Evolutionary conservation across 306 rosid species (phyloP), one percentile per base, ranked within the genome.

Genomic region (Acacia acuminata): DNA sequence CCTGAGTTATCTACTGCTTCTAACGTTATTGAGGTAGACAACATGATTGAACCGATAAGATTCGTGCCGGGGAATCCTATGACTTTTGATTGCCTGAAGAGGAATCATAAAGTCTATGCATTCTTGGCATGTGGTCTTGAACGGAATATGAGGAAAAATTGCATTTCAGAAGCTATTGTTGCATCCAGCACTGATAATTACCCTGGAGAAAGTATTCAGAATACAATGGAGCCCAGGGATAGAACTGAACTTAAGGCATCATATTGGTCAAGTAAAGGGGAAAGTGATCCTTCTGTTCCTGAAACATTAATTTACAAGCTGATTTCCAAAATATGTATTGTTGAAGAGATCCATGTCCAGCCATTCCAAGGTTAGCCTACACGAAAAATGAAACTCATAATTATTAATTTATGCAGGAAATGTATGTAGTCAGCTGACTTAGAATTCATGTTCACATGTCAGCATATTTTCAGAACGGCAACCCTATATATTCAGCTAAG

Each of bases 191-290:
- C 92, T 19, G 91, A 92, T 73, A 82, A 92, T 83, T 78, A 83
- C 69, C 90, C 91, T 20, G 74, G 72, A 19, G 94, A 92, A 86
- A 70, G 90, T 78, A 80, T 90, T 65, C 58, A 4, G 50, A 79
- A 89, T 83, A 92, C 97, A 0, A 67, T 90, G 85, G 87, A 80
- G 40, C 84, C 90, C 10, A 38, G 85, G 71, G 94, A 92, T 42
- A 82, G 84, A 71, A 53, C 80, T 76, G 84, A 19, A 14, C 0
- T n/a, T 76, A 34, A 71, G 36, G 84, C 88, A 19, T 90, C 87
- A 15, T 92, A 92, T 87, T 92, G 97, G 97, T 92, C 97, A 19
- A 92, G 97, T 81, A 53, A 79, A 80, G 97, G 97, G 77, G 80
- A 87, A 73, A 84, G 74, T 14, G 87, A 92, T 82, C 88, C 94